These are phyloP conservation scores for Coprinellus micaceus DNA, from an alignment of 768 basidiomycete species.

Conservation along the genomic window DNA sequence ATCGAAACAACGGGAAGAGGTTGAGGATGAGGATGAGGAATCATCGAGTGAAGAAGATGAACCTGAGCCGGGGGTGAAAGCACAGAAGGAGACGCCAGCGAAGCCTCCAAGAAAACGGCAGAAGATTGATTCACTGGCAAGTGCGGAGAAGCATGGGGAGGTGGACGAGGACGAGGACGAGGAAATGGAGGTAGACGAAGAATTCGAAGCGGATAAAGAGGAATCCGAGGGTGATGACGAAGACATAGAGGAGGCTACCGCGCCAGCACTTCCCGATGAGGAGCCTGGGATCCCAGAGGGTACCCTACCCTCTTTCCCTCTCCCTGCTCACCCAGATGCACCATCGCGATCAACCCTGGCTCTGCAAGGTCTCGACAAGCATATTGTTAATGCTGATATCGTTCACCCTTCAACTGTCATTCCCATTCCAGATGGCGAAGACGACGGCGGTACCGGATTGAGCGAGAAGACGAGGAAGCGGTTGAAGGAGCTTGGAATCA, in stretches of 20 bases:
- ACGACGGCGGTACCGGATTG: slow-evolving; percentile 47
- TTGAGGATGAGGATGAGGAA: not conserved
- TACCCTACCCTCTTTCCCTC: slow-evolving; percentile 64
- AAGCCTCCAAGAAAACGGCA: not conserved
- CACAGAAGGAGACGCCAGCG: not conserved
- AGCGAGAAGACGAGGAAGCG: slow-evolving; percentile 57
- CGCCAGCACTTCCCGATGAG: not conserved
- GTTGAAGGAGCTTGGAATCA: slow-evolving; percentile 74
- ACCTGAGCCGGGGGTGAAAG: not conserved
- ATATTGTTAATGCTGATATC: slow-evolving; percentile 64
- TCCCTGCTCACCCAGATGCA: slow-evolving; percentile 60
- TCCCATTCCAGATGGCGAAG: slow-evolving; percentile 42
- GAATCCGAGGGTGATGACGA: not conserved
- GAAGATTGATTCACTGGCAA: not conserved
- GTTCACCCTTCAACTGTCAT: slow-evolving; percentile 52
- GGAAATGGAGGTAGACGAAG: slow-evolving; percentile 2
- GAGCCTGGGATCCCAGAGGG: slow-evolving; percentile 17
- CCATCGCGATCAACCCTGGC: slow-evolving; percentile 71
- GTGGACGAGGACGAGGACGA: not conserved
- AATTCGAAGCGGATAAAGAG: slow-evolving; percentile 2
- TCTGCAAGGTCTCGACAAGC: slow-evolving; percentile 75
- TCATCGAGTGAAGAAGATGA: slow-evolving; percentile 3
- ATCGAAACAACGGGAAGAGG: not conserved
- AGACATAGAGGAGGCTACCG: slow-evolving; percentile 3
- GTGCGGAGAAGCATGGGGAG: not conserved